These are phyloP conservation scores for Geoglossum glabrum DNA, from an alignment of 495 filamentous ascomycete genomes.

Conservation along the genomic window DNA sequence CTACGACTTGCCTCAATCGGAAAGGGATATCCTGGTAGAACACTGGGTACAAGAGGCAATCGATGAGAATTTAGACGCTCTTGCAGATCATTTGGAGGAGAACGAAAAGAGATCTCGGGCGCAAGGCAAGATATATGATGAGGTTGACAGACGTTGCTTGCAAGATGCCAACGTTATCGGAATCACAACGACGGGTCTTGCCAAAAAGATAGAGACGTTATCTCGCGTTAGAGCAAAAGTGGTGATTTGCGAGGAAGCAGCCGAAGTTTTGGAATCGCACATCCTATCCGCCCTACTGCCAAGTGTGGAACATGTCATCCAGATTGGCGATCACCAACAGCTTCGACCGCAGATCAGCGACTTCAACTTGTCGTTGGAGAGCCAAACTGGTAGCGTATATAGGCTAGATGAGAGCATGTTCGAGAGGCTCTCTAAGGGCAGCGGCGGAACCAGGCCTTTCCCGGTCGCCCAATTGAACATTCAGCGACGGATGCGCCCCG, in stretches of 20 bases:
- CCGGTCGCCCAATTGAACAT: conserved; percentile 38
- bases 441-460: conserved; percentile 14
- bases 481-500: conserved; percentile 60
- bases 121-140: too few species aligned
- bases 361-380: conserved; percentile 36
- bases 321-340: conserved; percentile 59
- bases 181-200: conserved; percentile 55
- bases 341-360: conserved; percentile 45
- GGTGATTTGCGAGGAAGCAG: conserved; percentile 59
- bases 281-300: conserved; percentile 46
- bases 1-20: too few species aligned
- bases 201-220: conserved; percentile 40
- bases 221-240: conserved; percentile 41
- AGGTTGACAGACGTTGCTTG: too few species aligned
- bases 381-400: conserved; percentile 27
- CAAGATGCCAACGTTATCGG: conserved; percentile 63
- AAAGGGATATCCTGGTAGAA: too few species aligned
- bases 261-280: conserved; percentile 56
- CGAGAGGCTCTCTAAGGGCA: conserved; percentile 39
- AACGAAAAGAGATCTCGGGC: too few species aligned
- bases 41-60: too few species aligned
- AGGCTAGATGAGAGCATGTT: conserved; percentile 48
- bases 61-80: too few species aligned
- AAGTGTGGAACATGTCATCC: conserved; percentile 47
- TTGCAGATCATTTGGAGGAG: too few species aligned